Conservation (phyloP, 1,139 yeast genomes). For the Diutina siamensis region DNA sequence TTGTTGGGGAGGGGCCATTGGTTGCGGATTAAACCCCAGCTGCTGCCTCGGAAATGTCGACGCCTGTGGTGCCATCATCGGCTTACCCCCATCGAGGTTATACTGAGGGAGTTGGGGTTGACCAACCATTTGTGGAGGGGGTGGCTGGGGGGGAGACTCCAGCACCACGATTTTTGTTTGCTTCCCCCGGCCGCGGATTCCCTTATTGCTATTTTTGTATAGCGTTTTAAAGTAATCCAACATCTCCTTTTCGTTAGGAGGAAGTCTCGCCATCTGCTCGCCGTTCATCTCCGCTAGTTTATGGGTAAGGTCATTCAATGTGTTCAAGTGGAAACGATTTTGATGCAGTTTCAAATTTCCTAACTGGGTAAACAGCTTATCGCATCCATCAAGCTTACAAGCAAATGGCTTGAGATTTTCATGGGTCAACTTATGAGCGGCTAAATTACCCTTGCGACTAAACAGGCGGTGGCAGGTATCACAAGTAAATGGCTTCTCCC, state of each 20-base stretch:
- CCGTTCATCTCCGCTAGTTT: constrained; percentile 48
- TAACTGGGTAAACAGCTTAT: constrained; percentile 77
- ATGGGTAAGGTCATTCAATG: constrained; percentile 53
- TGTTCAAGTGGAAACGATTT: constrained; percentile 70
- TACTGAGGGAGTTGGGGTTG: not conserved
- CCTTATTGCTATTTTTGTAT: constrained; percentile 81
- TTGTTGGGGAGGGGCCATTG: not conserved
- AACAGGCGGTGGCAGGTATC: constrained; percentile 62
- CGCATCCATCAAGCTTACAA: constrained; percentile 74
- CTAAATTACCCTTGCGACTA: constrained; percentile 82
- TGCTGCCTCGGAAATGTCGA: constrained; percentile 2
- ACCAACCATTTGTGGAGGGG: not conserved
- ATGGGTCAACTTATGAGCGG: constrained; percentile 78
- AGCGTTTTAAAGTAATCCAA: constrained; percentile 67
- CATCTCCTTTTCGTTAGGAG: constrained; percentile 54
- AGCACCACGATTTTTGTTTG: not conserved
- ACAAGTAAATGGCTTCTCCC: constrained; percentile 80
- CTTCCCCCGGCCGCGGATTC: constrained; percentile 81
- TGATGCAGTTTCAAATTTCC: constrained; percentile 93
- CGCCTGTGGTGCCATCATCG: not conserved
- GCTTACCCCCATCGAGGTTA: not conserved
- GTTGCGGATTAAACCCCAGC: not conserved
- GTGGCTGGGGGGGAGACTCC: not conserved
- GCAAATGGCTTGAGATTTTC: constrained; percentile 66
- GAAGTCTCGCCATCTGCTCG: constrained; percentile 34